Conservation (phyloP, 2,329 filamentous ascomycete genomes). For the Amesomyces nigricolor region DNA sequence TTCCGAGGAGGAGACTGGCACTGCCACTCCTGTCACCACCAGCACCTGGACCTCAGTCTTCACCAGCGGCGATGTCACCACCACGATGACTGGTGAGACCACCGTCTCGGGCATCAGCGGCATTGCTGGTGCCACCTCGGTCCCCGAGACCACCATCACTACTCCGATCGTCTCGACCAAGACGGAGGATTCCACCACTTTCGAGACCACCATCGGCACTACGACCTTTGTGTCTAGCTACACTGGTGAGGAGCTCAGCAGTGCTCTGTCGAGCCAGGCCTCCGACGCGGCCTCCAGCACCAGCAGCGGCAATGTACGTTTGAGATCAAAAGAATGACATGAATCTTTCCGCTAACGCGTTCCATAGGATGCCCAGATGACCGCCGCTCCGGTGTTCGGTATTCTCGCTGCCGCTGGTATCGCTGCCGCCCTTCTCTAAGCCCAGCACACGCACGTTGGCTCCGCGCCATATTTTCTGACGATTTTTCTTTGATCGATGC, state of each 20-base stretch:
- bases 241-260: constrained; percentile 24
- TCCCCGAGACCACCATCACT: constrained; percentile 18
- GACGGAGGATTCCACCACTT: constrained; percentile 18
- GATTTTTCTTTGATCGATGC: constrained; percentile 7
- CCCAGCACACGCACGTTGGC: not conserved
- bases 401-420: constrained; percentile 46
- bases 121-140: constrained; percentile 21
- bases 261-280: constrained; percentile 23
- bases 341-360: constrained; percentile 1
- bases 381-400: constrained; percentile 40
- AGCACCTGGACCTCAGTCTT: constrained; percentile 35
- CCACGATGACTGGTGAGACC: constrained; percentile 35
- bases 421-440: constrained; percentile 45
- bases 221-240: constrained; percentile 20
- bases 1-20: not conserved
- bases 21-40: constrained; percentile 30
- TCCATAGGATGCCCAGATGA: constrained; percentile 35
- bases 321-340: not conserved
- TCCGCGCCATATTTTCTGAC: constrained; percentile 6
- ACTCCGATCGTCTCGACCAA: constrained; percentile 17
- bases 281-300: constrained; percentile 17
- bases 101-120: constrained; percentile 29
- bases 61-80: constrained; percentile 31
- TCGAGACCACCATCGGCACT: constrained; percentile 26
- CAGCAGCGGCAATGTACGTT: constrained; percentile 29